phyloP scores from a whole-genome alignment of 164 flowering plant species.

The Dillenia suffruticosa region DNA sequence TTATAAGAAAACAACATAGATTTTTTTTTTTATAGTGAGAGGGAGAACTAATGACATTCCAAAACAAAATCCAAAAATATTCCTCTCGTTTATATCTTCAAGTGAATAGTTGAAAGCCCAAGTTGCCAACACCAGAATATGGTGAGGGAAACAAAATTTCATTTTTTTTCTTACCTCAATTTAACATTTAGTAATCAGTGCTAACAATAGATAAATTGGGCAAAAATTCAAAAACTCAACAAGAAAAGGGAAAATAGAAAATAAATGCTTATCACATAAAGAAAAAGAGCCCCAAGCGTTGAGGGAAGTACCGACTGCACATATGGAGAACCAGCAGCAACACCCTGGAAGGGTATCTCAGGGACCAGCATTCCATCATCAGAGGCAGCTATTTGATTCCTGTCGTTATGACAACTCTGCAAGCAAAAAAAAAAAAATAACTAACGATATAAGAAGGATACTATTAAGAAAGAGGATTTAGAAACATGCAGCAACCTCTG shows the following conservation, averaged over 20 bases:
- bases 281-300: constrained; percentile 22
- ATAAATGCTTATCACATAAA: not conserved
- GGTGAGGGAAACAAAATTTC: not conserved
- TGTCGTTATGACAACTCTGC: constrained; percentile 29
- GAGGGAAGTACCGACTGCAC: constrained; percentile 17
- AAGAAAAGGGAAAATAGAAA: not conserved
- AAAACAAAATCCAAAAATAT: no score
- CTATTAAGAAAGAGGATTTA: not conserved
- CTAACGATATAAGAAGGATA: not conserved
- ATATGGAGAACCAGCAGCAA: constrained; percentile 20
- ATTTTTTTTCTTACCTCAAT: not conserved
- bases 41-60: no score
- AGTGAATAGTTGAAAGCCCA: no score
- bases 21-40: no score
- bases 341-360: constrained; percentile 17
- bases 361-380: constrained; percentile 15
- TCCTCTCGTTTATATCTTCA: no score
- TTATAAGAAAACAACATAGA: no score
- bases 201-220: not conserved
- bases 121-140: no score
- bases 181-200: not conserved
- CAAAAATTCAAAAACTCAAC: not conserved
- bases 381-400: constrained; percentile 15
- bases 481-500: constrained; percentile 33
- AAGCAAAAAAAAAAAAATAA: not conserved